Evolutionary conservation across 176 grass and related monocot species (phyloP).

Genomic region (Lolium rigidum): DNA sequence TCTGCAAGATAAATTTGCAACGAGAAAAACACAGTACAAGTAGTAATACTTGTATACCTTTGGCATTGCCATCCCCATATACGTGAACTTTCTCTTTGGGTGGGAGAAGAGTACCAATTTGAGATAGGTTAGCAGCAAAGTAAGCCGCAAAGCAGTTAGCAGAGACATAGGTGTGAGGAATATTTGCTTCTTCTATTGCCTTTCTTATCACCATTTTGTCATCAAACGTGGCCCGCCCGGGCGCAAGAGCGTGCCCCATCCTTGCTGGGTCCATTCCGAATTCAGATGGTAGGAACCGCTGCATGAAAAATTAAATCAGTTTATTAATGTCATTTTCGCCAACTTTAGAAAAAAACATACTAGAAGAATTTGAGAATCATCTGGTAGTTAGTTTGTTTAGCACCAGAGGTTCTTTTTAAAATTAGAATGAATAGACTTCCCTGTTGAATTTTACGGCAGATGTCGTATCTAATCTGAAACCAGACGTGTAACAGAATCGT

Average conservation of each 20-base stretch:
- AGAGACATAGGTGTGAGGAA: conserved; percentile 71
- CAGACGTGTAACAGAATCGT: not conserved
- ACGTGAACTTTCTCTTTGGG: conserved; percentile 53
- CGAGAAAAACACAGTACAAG: not conserved
- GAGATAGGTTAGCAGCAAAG: conserved; percentile 49
- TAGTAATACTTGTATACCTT: conserved; percentile 16
- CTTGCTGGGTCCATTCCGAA: conserved; percentile 63
- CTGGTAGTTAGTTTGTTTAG: not conserved
- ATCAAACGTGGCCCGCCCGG: conserved; percentile 45
- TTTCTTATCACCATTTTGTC: conserved; percentile 60
- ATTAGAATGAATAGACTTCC: not conserved
- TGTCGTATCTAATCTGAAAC: not conserved
- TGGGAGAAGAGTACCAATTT: conserved; percentile 54
- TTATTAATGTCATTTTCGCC: not conserved
- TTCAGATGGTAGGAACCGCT: conserved; percentile 74
- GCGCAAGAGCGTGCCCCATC: conserved; percentile 60
- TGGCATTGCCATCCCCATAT: conserved; percentile 54
- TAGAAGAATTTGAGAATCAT: not conserved
- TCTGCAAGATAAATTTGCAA: not conserved
- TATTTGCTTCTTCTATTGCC: conserved; percentile 63
- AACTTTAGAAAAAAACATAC: not conserved
- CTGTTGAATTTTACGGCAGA: conserved; percentile 5
- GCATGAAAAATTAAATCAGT: not conserved
- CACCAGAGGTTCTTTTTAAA: not conserved
- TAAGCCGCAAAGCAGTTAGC: conserved; percentile 48